Evolutionary conservation across 768 basidiomycete genomes (phyloP), one percentile per base, ranked within the genome.

Genomic region (Termitomyces titanicus): DNA sequence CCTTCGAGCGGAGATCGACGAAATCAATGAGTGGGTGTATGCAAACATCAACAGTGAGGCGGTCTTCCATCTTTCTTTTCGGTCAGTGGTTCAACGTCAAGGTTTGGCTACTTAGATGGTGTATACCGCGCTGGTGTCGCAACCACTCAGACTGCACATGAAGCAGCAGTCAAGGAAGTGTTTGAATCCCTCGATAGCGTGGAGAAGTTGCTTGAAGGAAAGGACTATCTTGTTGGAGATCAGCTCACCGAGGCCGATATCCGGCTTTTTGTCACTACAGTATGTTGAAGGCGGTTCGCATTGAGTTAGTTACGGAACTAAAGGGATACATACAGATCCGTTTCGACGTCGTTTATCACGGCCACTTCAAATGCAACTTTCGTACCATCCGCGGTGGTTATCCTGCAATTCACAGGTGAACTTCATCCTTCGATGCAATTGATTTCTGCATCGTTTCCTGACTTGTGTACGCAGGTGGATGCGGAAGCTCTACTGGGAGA

Each of bases 321-420:
- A 29, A 8, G 11, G 1, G 11, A 13, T n/a, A 42, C 33, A 2
- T 38, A 4, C 54, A 90, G 88, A 73, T 92, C 56, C 90, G 92
- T 27, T 94, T 94, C 70, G 93, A 95, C 62, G 83, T 86, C 0
- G 95, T 88, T 9, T 98, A 98, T 70, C 79, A 87, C 48, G 84
- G 86, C 0, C 91, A 93, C 68, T 98, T 98, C 81, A 97, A 96
- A 63, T 94, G 92, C 74, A 94, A 96, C 75, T 66, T 92, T 56
- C 84, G 86, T 27, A 85, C 81, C 40, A 89, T 97, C 68, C 90
- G 94, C 17, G 74, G 85, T 63, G 89, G 89, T 4, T 98, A 94
- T 69, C 94, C 95, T 18, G 80, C 84, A 46, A 81, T 97, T 47
- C 81, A 98, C 72, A 66, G 67, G 84, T 81, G 52, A 43, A 78